Base-by-base conservation (phyloP, 1,139 yeast species). In the Scheffersomyces cryptocercus region DNA sequence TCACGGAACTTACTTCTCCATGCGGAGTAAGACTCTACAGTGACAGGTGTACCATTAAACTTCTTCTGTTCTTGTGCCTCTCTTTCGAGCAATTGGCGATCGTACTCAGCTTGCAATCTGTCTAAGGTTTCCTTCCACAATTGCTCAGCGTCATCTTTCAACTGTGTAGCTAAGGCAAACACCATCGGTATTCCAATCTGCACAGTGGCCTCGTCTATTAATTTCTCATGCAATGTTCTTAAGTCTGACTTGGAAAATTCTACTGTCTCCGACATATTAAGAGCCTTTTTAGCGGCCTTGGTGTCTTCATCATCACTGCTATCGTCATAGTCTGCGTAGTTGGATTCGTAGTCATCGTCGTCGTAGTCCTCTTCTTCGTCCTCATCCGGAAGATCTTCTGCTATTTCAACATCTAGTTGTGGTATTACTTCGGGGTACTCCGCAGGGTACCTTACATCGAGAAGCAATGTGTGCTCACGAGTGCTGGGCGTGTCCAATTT, bases 151-250 rank as follows among this genome's bases (percentile, higher is more conserved):
- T 78, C 79, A 41, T 91, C 98, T 59, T 91, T 91, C 42, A 90
- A 71, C 12, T 81, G 71, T 2, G 95, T 82, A 0, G 87, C 80
- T 40, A 93, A 63, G 0, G 96, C 82, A 66, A 90, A 93, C 5
- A 91, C 77, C 54, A 91, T 84, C 12, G 97, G 96, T 76, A 91
- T 85, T 1, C 99, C 98, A 41, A 85, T 56, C 59, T 87, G 90
- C 43, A 83, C 78, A 45, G 83, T 84, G 1, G 96, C 95, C 54
- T 84, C 89, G 44, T 75, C 79, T 15, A 68, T 66, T 38, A 84
- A 55, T 49, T 70, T 67, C 4, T 58, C 61, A 32, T 68, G 56
- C 37, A 85, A 64, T 11, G 54, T 54, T 2, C 63, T 56, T 41
- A 80, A 59, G 52, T 84, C 89, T 0, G 59, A 56, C 35, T 62